Evolutionary conservation across 2,329 filamentous ascomycete genomes (phyloP).

Genomic region (Beauveria australis): DNA sequence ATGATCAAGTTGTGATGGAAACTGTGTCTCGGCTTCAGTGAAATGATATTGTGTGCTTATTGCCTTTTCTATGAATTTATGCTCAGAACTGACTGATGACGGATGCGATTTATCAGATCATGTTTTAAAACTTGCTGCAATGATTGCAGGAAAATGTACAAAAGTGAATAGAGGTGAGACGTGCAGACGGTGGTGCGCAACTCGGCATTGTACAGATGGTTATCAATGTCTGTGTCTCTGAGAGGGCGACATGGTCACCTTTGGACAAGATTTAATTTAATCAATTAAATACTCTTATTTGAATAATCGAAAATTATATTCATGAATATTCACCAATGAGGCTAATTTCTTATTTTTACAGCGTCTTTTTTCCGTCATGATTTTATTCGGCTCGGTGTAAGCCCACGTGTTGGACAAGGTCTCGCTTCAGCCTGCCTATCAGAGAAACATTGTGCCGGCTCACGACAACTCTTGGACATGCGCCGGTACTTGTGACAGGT

Average conservation of each 20-base stretch:
- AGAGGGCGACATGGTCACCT: neutral
- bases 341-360: neutral
- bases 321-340: neutral
- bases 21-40: neutral
- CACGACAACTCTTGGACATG: neutral
- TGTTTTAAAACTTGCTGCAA: neutral
- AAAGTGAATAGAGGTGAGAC: neutral
- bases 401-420: conserved; percentile 1
- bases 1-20: neutral
- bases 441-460: neutral
- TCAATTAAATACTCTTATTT: neutral
- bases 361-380: neutral
- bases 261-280: neutral
- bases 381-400: neutral
- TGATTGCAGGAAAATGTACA: neutral
- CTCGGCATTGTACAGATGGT: neutral
- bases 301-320: neutral
- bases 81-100: no score
- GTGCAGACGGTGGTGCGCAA: neutral
- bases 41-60: neutral
- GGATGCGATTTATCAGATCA: neutral
- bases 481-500: neutral
- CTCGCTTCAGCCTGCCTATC: conserved; percentile 2
- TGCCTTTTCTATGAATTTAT: neutral
- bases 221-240: neutral